Evolutionary conservation across 164 flowering plant genomes (phyloP).

Genomic region (Pachysandra terminalis): DNA sequence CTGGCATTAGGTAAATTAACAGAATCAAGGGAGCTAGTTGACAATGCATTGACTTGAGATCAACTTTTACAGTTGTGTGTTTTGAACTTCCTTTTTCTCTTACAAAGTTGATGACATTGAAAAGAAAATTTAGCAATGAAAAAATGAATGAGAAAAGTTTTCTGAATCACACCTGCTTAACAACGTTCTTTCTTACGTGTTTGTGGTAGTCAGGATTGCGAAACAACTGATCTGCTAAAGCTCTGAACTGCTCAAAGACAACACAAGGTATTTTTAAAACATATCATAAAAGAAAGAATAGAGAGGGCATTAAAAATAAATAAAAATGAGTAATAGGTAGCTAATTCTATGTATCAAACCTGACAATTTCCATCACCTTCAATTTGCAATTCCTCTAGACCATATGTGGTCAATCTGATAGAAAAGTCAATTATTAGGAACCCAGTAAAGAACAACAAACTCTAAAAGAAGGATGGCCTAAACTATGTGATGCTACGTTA

Average conservation of each 20-base stretch:
- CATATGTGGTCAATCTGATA: slow-evolving; percentile 73
- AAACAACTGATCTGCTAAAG: slow-evolving; percentile 90
- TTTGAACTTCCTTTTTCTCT: not conserved
- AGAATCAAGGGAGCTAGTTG: not conserved
- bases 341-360: slow-evolving; percentile 31
- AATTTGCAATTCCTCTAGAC: slow-evolving; percentile 77
- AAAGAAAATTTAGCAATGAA: not conserved
- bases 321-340: not conserved
- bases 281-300: not conserved
- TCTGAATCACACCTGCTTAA: slow-evolving; percentile 61
- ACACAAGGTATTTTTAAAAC: not conserved
- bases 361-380: slow-evolving; percentile 98
- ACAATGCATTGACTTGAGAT: not conserved
- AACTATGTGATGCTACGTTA: not conserved
- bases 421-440: slow-evolving; percentile 14
- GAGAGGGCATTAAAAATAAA: not conserved
- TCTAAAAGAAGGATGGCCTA: not conserved
- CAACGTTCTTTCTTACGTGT: slow-evolving; percentile 67
- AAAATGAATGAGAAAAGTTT: not conserved
- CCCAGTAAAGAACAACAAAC: not conserved
- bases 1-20: not conserved
- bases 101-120: too few relatives aligned
- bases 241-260: slow-evolving; percentile 67
- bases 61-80: too few relatives aligned
- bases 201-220: slow-evolving; percentile 82